These are phyloP conservation scores for Candolleomyces eurysporus DNA, from an alignment of 768 basidiomycete genomes.

Conservation along the genomic window DNA sequence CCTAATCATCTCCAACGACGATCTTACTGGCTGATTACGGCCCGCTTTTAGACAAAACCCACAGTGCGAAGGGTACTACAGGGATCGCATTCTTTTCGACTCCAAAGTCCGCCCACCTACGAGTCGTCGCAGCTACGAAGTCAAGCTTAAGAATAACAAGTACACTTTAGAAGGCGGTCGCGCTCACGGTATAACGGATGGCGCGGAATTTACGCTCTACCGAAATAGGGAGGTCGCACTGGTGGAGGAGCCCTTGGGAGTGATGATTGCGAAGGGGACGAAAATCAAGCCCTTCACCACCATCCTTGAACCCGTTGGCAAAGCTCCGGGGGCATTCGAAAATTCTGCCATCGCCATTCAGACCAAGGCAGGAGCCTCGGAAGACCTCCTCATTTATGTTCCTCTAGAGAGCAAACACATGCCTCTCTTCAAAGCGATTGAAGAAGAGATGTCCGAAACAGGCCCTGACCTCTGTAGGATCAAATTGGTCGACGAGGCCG, in stretches of 20 bases:
- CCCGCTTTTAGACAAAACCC: constrained; percentile 14
- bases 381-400: constrained; percentile 2
- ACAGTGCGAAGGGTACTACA: constrained; percentile 13
- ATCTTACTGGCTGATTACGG: not conserved
- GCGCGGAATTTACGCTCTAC: constrained; percentile 23
- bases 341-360: constrained; percentile 9
- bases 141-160: not conserved
- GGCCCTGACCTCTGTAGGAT: constrained; percentile 8
- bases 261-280: constrained; percentile 17
- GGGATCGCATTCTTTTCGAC: constrained; percentile 8
- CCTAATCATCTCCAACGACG: not conserved
- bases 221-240: constrained; percentile 17
- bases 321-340: constrained; percentile 9
- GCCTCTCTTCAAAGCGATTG: constrained; percentile 2
- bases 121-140: not conserved
- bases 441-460: not conserved
- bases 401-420: not conserved
- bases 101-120: not conserved
- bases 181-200: constrained; percentile 27
- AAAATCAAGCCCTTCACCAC: constrained; percentile 21
- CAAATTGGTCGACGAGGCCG: constrained; percentile 14
- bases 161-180: not conserved
- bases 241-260: constrained; percentile 21
- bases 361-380: not conserved
- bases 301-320: not conserved